Evolutionary conservation across 2,329 filamentous ascomycete genomes (phyloP).

Genomic region (Alternaria triticina): DNA sequence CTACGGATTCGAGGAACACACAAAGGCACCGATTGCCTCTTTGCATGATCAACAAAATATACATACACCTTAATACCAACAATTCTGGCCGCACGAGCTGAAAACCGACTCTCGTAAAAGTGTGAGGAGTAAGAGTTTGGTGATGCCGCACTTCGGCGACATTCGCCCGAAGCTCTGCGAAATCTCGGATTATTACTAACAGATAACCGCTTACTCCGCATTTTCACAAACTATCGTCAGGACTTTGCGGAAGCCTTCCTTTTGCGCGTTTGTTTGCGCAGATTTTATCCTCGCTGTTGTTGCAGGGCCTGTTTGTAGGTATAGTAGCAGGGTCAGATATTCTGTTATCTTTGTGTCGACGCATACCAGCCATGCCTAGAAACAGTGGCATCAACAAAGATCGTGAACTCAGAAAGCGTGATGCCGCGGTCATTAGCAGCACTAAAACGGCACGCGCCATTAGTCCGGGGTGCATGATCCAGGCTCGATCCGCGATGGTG

Average conservation of each 20-base stretch:
- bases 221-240: background rate
- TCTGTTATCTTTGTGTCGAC: background rate
- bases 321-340: background rate
- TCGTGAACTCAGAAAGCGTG: background rate
- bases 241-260: background rate
- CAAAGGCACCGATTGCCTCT: background rate
- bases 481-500: constrained; percentile 18
- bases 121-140: background rate
- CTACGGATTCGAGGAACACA: background rate
- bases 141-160: constrained; percentile 11
- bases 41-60: background rate
- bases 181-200: constrained; percentile 15
- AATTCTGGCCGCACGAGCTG: background rate
- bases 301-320: background rate
- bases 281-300: background rate
- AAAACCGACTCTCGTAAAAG: accelerated
- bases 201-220: constrained; percentile 4
- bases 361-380: background rate
- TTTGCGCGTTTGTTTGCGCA: background rate
- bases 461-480: constrained; percentile 31
- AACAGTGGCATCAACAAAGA: background rate
- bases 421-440: constrained; percentile 3
- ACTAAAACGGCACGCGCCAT: constrained; percentile 10
- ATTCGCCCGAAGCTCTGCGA: constrained; percentile 13
- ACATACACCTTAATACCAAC: background rate